phyloP scores from a whole-genome alignment of 1,284 basidiomycete species.

The Apiotrichum montevideense region DNA sequence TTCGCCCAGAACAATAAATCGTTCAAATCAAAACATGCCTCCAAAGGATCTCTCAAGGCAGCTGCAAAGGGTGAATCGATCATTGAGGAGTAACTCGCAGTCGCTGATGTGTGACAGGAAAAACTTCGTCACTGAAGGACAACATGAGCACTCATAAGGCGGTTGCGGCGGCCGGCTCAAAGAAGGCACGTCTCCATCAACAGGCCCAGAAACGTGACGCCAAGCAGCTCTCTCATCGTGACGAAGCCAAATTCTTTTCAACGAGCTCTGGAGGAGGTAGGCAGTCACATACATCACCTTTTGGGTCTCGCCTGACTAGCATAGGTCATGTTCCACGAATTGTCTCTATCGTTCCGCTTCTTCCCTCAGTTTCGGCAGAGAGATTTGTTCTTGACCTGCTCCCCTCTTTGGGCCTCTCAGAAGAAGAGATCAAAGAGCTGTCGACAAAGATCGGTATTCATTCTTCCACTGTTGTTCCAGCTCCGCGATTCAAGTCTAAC shows the following conservation, averaged over 20 bases:
- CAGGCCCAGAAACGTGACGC: conserved; percentile 48
- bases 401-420: conserved; percentile 57
- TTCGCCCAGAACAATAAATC: conserved; percentile 58
- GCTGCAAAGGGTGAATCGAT: conserved; percentile 63
- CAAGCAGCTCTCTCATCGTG: conserved; percentile 63
- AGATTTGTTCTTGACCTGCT: conserved; percentile 69
- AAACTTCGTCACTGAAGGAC: conserved; percentile 47
- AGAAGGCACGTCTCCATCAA: conserved; percentile 40
- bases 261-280: conserved; percentile 44
- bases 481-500: conserved; percentile 79
- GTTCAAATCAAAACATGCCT: conserved; percentile 83
- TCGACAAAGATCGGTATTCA: conserved; percentile 12
- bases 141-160: conserved; percentile 19
- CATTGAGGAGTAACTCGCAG: background rate
- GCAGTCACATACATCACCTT: background rate
- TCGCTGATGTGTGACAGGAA: conserved; percentile 53
- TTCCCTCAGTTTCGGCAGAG: conserved; percentile 53
- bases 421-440: conserved; percentile 46
- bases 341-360: conserved; percentile 46
- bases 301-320: background rate
- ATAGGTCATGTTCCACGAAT: conserved; percentile 47
- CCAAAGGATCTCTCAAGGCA: conserved; percentile 71
- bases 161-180: conserved; percentile 24
- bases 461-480: conserved; percentile 66
- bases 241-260: conserved; percentile 46